Conservation (phyloP, 108 stramenopile genomes). For the Stephanodiscus triporus region DNA sequence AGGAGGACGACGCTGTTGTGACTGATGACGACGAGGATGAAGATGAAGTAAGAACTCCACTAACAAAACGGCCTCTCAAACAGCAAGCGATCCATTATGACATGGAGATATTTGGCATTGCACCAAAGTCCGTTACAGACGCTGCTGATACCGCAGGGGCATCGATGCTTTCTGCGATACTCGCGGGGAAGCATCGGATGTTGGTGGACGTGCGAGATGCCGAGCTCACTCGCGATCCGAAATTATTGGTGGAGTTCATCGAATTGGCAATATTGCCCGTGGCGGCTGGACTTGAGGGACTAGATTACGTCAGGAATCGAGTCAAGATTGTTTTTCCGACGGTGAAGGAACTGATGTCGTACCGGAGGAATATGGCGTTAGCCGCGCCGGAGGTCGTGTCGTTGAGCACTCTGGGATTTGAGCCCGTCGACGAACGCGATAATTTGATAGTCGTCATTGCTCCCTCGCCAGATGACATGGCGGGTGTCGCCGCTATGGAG, state of each 20-base stretch:
- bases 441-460: conserved; percentile 86
- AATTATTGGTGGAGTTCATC: conserved; percentile 84
- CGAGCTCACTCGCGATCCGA: conserved; percentile 76
- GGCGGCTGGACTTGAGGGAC: conserved; percentile 86
- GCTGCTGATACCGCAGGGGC: conserved; percentile 89
- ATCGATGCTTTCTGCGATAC: conserved; percentile 77
- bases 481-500: conserved; percentile 70
- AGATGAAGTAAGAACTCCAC: conserved; percentile 13
- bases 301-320: conserved; percentile 68
- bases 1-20: conserved; percentile 26
- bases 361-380: conserved; percentile 82
- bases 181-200: conserved; percentile 90
- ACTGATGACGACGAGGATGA: conserved; percentile 11
- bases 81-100: conserved; percentile 57
- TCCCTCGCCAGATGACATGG: conserved; percentile 81
- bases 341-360: conserved; percentile 80
- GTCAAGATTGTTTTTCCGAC: conserved; percentile 92
- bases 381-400: conserved; percentile 87
- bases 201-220: conserved; percentile 91
- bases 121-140: conserved; percentile 85
- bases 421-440: conserved; percentile 80
- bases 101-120: conserved; percentile 83
- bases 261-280: conserved; percentile 85
- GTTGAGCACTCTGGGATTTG: conserved; percentile 84
- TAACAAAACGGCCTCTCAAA: conserved; percentile 29